These are phyloP conservation scores for Saccharum spontaneum DNA, from an alignment of 176 grass and related monocot species.

Conservation along the genomic window DNA sequence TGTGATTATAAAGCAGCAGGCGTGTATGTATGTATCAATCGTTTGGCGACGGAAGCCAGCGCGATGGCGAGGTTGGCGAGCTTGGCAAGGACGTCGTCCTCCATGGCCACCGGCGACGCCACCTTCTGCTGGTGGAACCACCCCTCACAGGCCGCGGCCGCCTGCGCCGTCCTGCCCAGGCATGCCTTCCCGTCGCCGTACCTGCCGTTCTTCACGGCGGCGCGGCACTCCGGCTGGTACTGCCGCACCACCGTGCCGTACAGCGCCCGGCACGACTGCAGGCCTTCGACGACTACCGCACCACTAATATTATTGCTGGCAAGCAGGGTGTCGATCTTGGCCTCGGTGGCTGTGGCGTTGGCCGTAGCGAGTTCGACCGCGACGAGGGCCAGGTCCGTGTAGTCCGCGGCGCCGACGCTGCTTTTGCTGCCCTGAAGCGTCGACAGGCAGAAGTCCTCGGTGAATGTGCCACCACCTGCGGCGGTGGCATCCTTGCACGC, in stretches of 20 bases:
- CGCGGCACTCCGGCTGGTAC: background rate
- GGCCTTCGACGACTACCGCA: too few species aligned
- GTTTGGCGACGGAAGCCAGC: background rate
- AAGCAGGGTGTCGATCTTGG: background rate
- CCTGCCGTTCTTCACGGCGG: background rate
- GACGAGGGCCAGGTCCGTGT: background rate
- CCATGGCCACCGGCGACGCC: background rate
- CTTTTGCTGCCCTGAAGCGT: background rate
- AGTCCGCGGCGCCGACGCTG: background rate
- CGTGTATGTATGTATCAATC: too few species aligned
- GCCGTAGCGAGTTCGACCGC: background rate
- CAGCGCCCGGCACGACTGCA: background rate
- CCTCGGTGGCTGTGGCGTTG: background rate
- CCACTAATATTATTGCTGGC: too few species aligned
- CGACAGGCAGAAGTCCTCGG: background rate
- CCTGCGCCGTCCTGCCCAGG: background rate
- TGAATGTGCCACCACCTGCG: background rate
- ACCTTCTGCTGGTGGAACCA: background rate
- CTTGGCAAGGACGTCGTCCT: background rate
- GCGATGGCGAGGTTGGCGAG: conserved; percentile 1
- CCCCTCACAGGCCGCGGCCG: background rate
- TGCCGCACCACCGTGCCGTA: background rate
- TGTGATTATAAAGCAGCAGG: too few species aligned
- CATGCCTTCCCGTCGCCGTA: background rate
- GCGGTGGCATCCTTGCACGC: background rate